A percentile compares a stretch with the other conserved stretches of the same genome.
These are phyloP conservation scores for Avicennia marina DNA, from an alignment of 257 asterid genomes.

Conservation along the genomic window DNA sequence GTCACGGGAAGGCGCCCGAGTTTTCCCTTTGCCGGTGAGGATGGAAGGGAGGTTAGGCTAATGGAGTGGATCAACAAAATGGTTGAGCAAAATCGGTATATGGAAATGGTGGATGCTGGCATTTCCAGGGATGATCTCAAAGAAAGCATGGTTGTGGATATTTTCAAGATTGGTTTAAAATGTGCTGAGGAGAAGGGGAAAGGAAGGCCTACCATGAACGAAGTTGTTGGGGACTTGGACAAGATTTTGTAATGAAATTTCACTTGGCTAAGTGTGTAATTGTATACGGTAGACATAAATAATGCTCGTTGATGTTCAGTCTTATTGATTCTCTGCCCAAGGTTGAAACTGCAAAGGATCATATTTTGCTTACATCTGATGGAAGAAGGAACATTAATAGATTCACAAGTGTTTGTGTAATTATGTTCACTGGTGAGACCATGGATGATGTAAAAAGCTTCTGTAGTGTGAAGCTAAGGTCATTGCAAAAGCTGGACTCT, in stretches of 20 bases:
- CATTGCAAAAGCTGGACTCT: conserved; percentile 6
- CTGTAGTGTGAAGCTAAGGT: conserved; percentile 5
- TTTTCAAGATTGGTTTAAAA: conserved; percentile 44
- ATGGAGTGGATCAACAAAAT: conserved; percentile 50
- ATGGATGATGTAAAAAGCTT: conserved; percentile 21
- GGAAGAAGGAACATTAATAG: not conserved
- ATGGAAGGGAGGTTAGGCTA: conserved; percentile 62
- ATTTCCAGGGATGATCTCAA: conserved; percentile 32
- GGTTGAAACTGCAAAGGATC: not conserved
- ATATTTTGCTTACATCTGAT: not conserved
- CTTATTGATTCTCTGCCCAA: not conserved
- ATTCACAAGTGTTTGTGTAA: too few relatives aligned
- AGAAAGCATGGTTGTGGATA: conserved; percentile 33
- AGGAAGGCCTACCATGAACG: conserved; percentile 57
- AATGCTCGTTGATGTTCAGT: not conserved
- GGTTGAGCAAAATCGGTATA: conserved; percentile 30
- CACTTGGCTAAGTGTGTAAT: too few relatives aligned
- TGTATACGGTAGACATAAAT: too few relatives aligned
- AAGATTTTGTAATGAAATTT: conserved; percentile 9
- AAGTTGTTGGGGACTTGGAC: conserved; percentile 48
- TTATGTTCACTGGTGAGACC: not conserved
- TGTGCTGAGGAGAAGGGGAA: conserved; percentile 43
- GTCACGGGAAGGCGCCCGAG: conserved; percentile 64
- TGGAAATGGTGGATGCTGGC: conserved; percentile 65
- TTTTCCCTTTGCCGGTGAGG: conserved; percentile 56